Base-by-base conservation (phyloP, 2,329 filamentous ascomycete species). In the Calonectria hongkongensis region DNA sequence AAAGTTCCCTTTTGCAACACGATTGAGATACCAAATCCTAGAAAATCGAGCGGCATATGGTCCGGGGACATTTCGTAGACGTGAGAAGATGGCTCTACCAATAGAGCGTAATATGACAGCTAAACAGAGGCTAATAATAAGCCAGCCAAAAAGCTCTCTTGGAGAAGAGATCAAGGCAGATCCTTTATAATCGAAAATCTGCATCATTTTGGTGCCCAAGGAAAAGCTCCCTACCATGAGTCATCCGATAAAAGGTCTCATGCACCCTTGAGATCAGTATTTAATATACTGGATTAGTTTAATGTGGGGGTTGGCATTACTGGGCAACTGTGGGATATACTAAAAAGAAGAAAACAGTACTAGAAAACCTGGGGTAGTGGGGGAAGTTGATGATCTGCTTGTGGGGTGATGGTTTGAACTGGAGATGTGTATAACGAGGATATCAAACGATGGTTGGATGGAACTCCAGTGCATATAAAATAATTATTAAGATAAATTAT, bases 11-110 rank as follows among this genome's bases (percentile, higher is more conserved):
- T 27, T 25, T 2, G 51, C 16, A 3, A 62, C 54, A 1, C 39
- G 6, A 16, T n/a, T 60, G 0, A 68, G 16, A 21, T 68, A 68
- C 66, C 66, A 68, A 4, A 60, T 4, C n/a, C 66, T 41, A 8
- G 66, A 60, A 33, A 68, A 60, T 0, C 66, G 39, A 27, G 66
- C 66, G 7, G 54, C 1, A 6, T 28, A 21, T 1, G 66, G 66
- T 1, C 64, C 64, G 5, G 64, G 64, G 16, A 66, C 2, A 18
- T 30, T 16, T 51, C 48, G 48, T 3, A 51, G 6, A 8, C 48
- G 27, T 12, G 48, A 51, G 9, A 51, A 51, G 8, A 30, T 7
- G 2, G 48, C 48, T 30, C 48, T 18, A 1, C 15, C 16, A 12
- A 51, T 2, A 18, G 48, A 16, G 16, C 48, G 25, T 4, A 51